Evolutionary conservation across 495 filamentous ascomycete species (phyloP), one percentile per base, ranked within the genome.

Genomic region (Penicillium taxi): DNA sequence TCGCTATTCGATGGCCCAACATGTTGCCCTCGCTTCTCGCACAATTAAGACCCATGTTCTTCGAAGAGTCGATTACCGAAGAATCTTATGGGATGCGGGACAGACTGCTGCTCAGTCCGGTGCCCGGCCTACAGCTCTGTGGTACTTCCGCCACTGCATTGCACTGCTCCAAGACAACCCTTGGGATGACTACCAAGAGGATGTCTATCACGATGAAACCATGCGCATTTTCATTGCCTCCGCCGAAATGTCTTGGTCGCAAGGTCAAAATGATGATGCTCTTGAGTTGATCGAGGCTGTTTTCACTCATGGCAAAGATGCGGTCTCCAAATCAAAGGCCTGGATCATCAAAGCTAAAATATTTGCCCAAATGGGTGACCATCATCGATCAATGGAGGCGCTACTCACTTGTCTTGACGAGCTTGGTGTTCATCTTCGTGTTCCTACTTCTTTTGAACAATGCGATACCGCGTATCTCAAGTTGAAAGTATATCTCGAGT

Each of bases 181-280:
- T 1, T 95, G 88, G 88, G 69, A 75, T 39, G 82, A 84, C 17
- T 66, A 64, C 7, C 50, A 56, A 16, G 64, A 71, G n/a, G 88
- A 94, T 53, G 78, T 84, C 1, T 78, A 77, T 37, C 93, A 93
- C 45, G 76, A 86, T n/a, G 86, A 94, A 58, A 91, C 84, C 0
- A 63, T 90, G 29, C 72, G 78, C 34, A 59, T 93, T 9, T 78
- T 82, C 50, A 75, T 80, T 7, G 73, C 81, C 42, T 74, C 84
- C 3, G 82, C 86, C n/a, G 86, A 93, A 55, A 84, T 81, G 57
- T 74, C 80, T 43, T 81, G 82, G 56, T 86, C 82, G 43, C 80
- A 85, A 66, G 79, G 74, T 2, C 71, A 81, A 19, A 73, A 75
- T 43, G 55, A 67, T 11, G 70, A 78, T 35, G 82, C 84, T 35